phyloP scores from a whole-genome alignment of 371 early-diverging fungal species.

The Batrachochytrium dendrobatidis region DNA sequence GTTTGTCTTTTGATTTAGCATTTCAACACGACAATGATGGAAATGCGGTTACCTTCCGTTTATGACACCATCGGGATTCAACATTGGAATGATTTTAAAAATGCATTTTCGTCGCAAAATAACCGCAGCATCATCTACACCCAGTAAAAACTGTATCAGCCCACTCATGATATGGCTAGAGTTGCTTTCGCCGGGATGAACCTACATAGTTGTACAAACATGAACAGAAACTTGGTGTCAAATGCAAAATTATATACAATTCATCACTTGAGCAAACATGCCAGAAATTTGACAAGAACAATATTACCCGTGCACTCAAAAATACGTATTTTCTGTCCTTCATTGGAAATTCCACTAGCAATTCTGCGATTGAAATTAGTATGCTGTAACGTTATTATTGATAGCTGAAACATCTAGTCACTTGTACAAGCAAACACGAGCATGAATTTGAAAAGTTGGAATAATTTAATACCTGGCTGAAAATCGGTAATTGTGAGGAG shows the following conservation, averaged over 20 bases:
- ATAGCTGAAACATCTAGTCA: no score
- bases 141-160: constrained; percentile 28
- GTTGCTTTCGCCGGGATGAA: constrained; percentile 44
- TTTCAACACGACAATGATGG: background rate
- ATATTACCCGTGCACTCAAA: constrained; percentile 15
- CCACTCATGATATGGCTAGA: constrained; percentile 40
- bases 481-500: constrained; percentile 39
- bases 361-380: no score
- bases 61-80: constrained; percentile 26
- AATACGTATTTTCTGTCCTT: constrained; percentile 18
- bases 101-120: constrained; percentile 29
- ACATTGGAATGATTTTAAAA: constrained; percentile 11
- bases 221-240: background rate
- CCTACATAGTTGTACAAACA: constrained; percentile 16
- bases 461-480: constrained; percentile 5
- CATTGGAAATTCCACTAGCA: constrained; percentile 10
- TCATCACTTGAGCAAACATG: no score
- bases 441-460: background rate
- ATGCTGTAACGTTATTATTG: no score
- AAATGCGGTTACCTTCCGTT: background rate
- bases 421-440: constrained; percentile 5
- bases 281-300: background rate
- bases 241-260: background rate
- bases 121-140: constrained; percentile 16
- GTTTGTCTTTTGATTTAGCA: no score